These are phyloP conservation scores for Euphrasia arctica DNA, from an alignment of 305 asterid genomes.

Conservation along the genomic window DNA sequence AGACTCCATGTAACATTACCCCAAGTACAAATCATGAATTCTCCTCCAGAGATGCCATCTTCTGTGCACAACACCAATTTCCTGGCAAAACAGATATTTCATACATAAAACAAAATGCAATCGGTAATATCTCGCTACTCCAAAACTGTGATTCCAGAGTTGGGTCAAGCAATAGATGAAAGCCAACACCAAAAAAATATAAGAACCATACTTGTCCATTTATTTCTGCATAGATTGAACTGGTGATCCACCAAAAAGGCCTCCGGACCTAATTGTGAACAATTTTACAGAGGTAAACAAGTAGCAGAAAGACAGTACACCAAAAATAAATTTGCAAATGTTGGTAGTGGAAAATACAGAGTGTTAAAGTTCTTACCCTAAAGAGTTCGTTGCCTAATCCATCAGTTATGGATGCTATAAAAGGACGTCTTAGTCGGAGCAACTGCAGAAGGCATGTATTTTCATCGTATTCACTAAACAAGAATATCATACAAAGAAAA, in stretches of 20 bases:
- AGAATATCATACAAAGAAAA: slow-evolving; percentile 6
- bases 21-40: slow-evolving; percentile 88
- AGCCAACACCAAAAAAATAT: not conserved
- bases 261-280: slow-evolving; percentile 63
- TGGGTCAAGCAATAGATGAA: slow-evolving; percentile 12
- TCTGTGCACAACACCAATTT: slow-evolving; percentile 94
- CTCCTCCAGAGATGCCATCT: slow-evolving; percentile 99
- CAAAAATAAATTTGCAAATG: slow-evolving; percentile 24
- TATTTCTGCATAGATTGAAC: slow-evolving; percentile 94
- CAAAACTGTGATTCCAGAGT: slow-evolving; percentile 3
- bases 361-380: slow-evolving; percentile 48
- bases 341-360: slow-evolving; percentile 16
- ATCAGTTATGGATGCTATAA: slow-evolving; percentile 74
- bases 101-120: slow-evolving; percentile 4
- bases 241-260: slow-evolving; percentile 99
- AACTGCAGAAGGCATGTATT: slow-evolving; percentile 45
- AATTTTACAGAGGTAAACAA: slow-evolving; percentile 26
- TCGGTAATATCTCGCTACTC: slow-evolving; percentile 17
- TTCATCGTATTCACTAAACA: slow-evolving; percentile 19
- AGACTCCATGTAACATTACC: slow-evolving; percentile 45
- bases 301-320: slow-evolving; percentile 20
- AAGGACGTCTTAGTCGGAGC: slow-evolving; percentile 86
- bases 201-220: slow-evolving; percentile 66
- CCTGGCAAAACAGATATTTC: slow-evolving; percentile 42
- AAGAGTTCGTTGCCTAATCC: slow-evolving; percentile 82